phyloP scores from a whole-genome alignment of 371 early-diverging fungal genomes.

The Apophysomyces variabilis region DNA sequence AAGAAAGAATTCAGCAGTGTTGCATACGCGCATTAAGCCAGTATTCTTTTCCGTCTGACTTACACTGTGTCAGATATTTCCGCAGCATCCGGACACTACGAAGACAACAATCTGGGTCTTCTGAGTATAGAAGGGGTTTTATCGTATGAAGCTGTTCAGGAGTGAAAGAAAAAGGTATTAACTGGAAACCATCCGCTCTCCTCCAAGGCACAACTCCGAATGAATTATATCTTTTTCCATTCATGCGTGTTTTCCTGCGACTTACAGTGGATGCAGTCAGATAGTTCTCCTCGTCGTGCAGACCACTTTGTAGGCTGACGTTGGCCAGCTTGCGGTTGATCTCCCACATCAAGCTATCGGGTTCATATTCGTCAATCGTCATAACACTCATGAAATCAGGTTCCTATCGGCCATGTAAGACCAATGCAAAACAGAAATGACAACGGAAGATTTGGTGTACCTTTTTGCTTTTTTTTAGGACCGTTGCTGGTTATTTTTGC shows the following conservation, averaged over 20 bases:
- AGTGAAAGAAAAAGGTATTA: not conserved
- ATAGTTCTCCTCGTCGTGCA: slow-evolving; percentile 20
- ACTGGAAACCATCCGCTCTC: slow-evolving; percentile 8
- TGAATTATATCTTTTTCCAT: slow-evolving; percentile 3
- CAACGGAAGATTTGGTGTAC: not conserved
- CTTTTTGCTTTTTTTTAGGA: not conserved
- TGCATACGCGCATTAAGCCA: not conserved
- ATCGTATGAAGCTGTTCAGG: slow-evolving; percentile 22
- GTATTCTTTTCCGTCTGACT: not conserved
- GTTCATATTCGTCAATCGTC: slow-evolving; percentile 51
- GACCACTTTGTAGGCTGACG: slow-evolving; percentile 33
- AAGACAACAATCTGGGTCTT: slow-evolving; percentile 28
- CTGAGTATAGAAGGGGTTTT: slow-evolving; percentile 17
- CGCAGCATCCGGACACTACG: slow-evolving; percentile 36
- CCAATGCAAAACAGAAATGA: not conserved
- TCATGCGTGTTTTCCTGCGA: slow-evolving; percentile 11
- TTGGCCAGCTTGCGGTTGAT: slow-evolving; percentile 50
- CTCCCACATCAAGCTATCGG: slow-evolving; percentile 37
- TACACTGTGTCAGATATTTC: slow-evolving; percentile 50
- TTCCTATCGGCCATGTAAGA: not conserved
- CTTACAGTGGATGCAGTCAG: slow-evolving; percentile 34
- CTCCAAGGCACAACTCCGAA: slow-evolving; percentile 4
- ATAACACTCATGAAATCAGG: slow-evolving; percentile 17
- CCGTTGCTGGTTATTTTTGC: not conserved
- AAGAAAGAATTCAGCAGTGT: not conserved